Evolutionary conservation across 2,329 filamentous ascomycete genomes (phyloP), one percentile per base, ranked within the genome.

Genomic region (Aureobasidium sp.): DNA sequence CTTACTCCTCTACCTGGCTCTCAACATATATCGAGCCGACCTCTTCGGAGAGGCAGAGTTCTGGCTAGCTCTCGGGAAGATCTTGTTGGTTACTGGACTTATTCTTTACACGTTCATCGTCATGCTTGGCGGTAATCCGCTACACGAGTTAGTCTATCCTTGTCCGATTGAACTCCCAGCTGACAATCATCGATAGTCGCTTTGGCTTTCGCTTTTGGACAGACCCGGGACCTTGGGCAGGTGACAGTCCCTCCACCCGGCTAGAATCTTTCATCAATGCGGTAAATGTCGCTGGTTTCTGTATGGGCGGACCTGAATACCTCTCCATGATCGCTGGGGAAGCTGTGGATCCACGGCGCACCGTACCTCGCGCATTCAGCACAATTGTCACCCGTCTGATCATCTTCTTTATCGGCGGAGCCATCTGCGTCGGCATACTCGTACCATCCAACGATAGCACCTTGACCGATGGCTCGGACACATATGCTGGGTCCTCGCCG

Each of bases 21-120:
- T 77, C 67, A 80, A 80, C 65, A 32, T 78, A 26, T 68, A 79
- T 20, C 75, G 77, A 50, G 78, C 79, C 56, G 71, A 74, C 32
- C 73, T 72, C 0, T 80, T 77, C 60, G 78, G 78, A 24, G 77
- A 79, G 63, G 73, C 69, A 36, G 73, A 75, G 60, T 74, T 73
- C 63, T 86, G 82, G 81, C 76, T 86, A 2, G 81, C 82, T 2
- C 75, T 74, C 29, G 75, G 75, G 65, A 79, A 80, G 66, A 75
- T 80, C 63, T 61, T 79, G 37, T 64, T 80, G 63, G 76, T 77
- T 63, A 61, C 74, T 47, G 72, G 75, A 46, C 68, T 77, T 17
- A 79, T 80, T 67, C 66, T 78, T 56, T 79, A 72, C 64, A 72
- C 71, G 37, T 73, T 74, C 52, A 59, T 73, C 10, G 72, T 70